Conservation (phyloP, 2,329 filamentous ascomycete genomes). For the Tolypocladium inflatum region DNA sequence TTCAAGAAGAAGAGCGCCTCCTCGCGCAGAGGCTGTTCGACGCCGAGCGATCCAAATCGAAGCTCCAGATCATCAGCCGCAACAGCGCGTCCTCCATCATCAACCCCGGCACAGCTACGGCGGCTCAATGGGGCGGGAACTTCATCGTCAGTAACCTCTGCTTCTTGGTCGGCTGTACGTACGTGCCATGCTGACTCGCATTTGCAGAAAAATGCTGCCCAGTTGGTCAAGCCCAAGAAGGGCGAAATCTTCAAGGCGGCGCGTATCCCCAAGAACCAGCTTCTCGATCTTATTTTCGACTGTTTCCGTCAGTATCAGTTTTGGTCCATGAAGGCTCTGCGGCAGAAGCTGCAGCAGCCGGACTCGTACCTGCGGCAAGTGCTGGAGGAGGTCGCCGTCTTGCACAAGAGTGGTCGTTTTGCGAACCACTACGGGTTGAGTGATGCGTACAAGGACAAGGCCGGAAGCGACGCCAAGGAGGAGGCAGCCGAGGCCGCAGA, state of each 20-base stretch:
- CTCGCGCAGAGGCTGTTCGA: constrained; percentile 47
- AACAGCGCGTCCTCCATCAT: constrained; percentile 42
- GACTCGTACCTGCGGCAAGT: constrained; percentile 87
- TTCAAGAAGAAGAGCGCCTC: constrained; percentile 57
- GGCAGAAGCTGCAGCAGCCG: constrained; percentile 69
- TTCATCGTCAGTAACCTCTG: constrained; percentile 45
- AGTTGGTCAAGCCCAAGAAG: constrained; percentile 47
- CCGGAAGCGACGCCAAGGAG: constrained; percentile 36
- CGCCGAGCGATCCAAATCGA: constrained; percentile 39
- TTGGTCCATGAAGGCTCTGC: constrained; percentile 88
- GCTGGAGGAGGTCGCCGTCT: constrained; percentile 70
- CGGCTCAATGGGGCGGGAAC: constrained; percentile 27
- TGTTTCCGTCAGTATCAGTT: constrained; percentile 82
- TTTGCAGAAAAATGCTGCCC: constrained; percentile 41
- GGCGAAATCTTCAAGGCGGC: constrained; percentile 71
- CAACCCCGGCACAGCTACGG: constrained; percentile 39
- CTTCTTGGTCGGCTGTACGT: background rate
- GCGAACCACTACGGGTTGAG: constrained; percentile 79
- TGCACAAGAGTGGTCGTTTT: constrained; percentile 77
- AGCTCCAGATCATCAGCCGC: constrained; percentile 39
- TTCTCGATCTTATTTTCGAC: constrained; percentile 75
- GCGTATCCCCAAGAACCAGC: constrained; percentile 80
- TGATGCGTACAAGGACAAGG: constrained; percentile 37
- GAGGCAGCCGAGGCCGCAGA: constrained; percentile 47
- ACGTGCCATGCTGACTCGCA: background rate